Percentiles rank a stretch among this genome's conserved stretches.
These are phyloP conservation scores for Epichloe brachyelytri DNA, from an alignment of 2,329 filamentous ascomycete genomes.

Conservation along the genomic window DNA sequence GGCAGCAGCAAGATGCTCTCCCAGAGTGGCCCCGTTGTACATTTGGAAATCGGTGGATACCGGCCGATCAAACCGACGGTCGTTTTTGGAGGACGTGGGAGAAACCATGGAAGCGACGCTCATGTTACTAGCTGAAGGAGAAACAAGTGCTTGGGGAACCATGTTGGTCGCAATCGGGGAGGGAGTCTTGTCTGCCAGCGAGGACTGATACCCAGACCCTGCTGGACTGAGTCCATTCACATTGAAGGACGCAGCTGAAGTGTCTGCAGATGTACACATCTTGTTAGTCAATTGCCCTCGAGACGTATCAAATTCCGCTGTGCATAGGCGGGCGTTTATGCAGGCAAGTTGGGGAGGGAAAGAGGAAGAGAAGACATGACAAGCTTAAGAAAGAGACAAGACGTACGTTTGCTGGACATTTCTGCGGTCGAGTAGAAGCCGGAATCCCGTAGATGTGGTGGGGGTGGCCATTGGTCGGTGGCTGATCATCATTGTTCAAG, in stretches of 20 bases:
- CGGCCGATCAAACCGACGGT: conserved; percentile 30
- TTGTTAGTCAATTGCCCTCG: conserved; percentile 1
- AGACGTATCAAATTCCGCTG: no score
- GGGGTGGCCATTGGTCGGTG: conserved; percentile 14
- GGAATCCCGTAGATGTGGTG: conserved; percentile 26
- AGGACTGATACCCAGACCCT: conserved; percentile 35
- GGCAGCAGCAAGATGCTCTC: conserved; percentile 24
- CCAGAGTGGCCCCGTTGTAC: conserved; percentile 18
- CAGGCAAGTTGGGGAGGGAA: neutral
- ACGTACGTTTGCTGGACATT: conserved; percentile 30
- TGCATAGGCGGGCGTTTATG: no score
- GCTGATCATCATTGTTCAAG: conserved; percentile 23
- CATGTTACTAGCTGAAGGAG: conserved; percentile 46
- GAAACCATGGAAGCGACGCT: conserved; percentile 55
- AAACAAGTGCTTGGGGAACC: conserved; percentile 39
- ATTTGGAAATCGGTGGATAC: conserved; percentile 22
- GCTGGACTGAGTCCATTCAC: conserved; percentile 27
- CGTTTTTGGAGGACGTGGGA: conserved; percentile 36
- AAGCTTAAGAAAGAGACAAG: neutral
- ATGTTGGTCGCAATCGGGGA: conserved; percentile 42
- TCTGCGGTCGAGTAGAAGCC: conserved; percentile 32
- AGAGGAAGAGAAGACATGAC: conserved; percentile 2
- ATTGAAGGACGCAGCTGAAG: conserved; percentile 26
- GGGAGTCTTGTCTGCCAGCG: conserved; percentile 46
- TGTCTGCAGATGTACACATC: conserved; percentile 15